Percentiles rank a stretch among this genome's conserved stretches.
Evolutionary conservation across 2,329 filamentous ascomycete genomes (phyloP).

Genomic region (Lecanoromycetidae sp.): DNA sequence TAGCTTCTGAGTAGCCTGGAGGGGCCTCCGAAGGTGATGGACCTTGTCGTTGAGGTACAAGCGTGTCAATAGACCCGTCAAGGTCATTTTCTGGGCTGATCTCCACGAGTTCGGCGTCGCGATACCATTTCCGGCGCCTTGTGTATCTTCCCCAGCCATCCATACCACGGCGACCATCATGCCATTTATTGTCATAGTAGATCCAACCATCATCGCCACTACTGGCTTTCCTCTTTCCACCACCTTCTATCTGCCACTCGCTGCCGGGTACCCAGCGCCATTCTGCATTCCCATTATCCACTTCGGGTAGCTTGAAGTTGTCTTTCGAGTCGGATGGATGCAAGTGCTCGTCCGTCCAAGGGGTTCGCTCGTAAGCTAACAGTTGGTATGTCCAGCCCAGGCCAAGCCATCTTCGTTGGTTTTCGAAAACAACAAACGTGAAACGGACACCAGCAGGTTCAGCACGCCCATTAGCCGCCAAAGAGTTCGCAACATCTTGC

Average conservation of each 20-base stretch:
- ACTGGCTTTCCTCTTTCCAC: conserved; percentile 26
- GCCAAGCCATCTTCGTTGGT: conserved; percentile 88
- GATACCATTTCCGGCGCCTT: conserved; percentile 84
- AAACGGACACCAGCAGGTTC: conserved; percentile 73
- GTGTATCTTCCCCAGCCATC: conserved; percentile 96
- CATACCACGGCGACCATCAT: conserved; percentile 66
- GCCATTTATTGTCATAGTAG: conserved; percentile 98
- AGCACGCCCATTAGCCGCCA: conserved; percentile 34
- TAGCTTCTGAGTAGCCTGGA: background rate
- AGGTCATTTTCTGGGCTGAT: conserved; percentile 28
- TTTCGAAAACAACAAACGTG: conserved; percentile 93
- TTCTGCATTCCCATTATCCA: conserved; percentile 48
- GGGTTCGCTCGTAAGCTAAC: conserved; percentile 75
- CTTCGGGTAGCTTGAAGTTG: conserved; percentile 55
- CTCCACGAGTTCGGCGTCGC: conserved; percentile 90
- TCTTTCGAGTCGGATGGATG: conserved; percentile 67
- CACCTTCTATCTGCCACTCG: conserved; percentile 59
- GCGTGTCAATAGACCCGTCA: conserved; percentile 15
- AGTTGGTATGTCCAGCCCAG: conserved; percentile 89
- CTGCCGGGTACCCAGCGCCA: conserved; percentile 79
- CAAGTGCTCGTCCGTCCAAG: conserved; percentile 94
- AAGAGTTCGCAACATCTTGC: conserved; percentile 35
- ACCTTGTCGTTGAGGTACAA: conserved; percentile 19
- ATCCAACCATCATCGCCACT: conserved; percentile 70
- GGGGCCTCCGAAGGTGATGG: background rate